Evolutionary conservation across 805 yeast genomes (phyloP).

Genomic region (Candida glaebosa): DNA sequence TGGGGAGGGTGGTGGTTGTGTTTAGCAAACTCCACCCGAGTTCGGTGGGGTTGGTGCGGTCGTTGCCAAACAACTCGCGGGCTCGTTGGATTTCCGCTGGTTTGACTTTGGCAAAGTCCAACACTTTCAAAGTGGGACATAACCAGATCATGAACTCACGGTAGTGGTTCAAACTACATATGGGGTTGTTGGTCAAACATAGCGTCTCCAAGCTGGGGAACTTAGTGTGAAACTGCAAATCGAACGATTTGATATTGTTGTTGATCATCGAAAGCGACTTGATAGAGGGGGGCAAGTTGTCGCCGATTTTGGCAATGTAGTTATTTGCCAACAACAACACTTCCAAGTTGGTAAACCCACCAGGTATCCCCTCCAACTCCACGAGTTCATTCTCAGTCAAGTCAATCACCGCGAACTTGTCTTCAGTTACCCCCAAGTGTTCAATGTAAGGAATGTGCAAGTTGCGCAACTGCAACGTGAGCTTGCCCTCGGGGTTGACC

Average conservation of each 20-base stretch:
- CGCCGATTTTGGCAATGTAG: slow-evolving; percentile 40
- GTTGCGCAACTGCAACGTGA: slow-evolving; percentile 33
- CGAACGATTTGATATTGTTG: slow-evolving; percentile 47
- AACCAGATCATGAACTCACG: slow-evolving; percentile 57
- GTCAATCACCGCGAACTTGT: slow-evolving; percentile 55
- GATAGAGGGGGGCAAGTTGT: slow-evolving; percentile 37
- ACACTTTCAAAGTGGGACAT: slow-evolving; percentile 56
- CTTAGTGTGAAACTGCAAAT: slow-evolving; percentile 28
- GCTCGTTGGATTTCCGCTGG: slow-evolving; percentile 50
- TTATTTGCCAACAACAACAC: slow-evolving; percentile 65
- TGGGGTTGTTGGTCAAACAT: slow-evolving; percentile 56
- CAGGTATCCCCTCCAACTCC: slow-evolving; percentile 46
- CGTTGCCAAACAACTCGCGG: slow-evolving; percentile 34
- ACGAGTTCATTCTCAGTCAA: slow-evolving; percentile 71
- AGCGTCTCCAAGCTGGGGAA: slow-evolving; percentile 46
- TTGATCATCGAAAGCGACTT: slow-evolving; percentile 48
- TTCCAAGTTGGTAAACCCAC: slow-evolving; percentile 31
- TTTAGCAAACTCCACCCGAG: slow-evolving; percentile 5
- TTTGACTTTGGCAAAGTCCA: slow-evolving; percentile 68
- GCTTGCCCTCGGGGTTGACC: slow-evolving; percentile 32
- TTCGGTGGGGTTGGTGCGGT: slow-evolving; percentile 3
- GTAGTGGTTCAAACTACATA: slow-evolving; percentile 49
- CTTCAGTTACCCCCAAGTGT: slow-evolving; percentile 28
- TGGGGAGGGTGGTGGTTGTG: neutral
- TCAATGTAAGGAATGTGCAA: slow-evolving; percentile 32